Conservation (phyloP, 805 yeast species). For the Saturnispora dispora region DNA sequence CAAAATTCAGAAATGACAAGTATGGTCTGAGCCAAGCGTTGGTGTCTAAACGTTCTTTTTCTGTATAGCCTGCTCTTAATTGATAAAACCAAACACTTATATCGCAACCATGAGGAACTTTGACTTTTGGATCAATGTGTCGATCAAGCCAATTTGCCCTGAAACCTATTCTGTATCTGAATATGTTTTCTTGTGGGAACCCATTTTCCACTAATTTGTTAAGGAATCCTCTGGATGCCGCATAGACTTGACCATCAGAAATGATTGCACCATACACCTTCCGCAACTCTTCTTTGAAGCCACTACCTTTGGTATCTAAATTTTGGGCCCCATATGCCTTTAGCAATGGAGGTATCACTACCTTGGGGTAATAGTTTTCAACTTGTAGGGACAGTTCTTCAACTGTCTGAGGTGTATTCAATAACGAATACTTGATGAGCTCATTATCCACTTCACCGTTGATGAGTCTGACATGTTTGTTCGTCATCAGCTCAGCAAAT, state of each 20-base stretch:
- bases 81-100: conserved; percentile 29
- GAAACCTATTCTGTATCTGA: conserved; percentile 26
- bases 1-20: conserved; percentile 23
- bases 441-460: conserved; percentile 14
- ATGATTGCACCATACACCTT: conserved; percentile 29
- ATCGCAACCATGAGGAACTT: conserved; percentile 33
- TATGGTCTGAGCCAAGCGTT: conserved; percentile 26
- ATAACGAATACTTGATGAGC: conserved; percentile 8
- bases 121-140: conserved; percentile 16
- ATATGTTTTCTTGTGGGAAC: conserved; percentile 23
- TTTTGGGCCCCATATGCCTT: conserved; percentile 12
- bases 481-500: conserved; percentile 7
- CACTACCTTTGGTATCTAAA: conserved; percentile 12
- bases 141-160: conserved; percentile 19
- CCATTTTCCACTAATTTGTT: conserved; percentile 21
- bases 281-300: conserved; percentile 11
- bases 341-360: conserved; percentile 19
- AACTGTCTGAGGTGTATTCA: conserved; percentile 19
- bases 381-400: conserved; percentile 27
- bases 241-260: conserved; percentile 33
- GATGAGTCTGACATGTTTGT: conserved; percentile 7
- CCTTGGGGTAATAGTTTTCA: conserved; percentile 30
- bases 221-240: conserved; percentile 30
- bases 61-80: conserved; percentile 20
- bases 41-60: conserved; percentile 21